These are phyloP conservation scores for Teratosphaeria pseudoeucalypti DNA, from an alignment of 2,329 filamentous ascomycete species.

Conservation along the genomic window DNA sequence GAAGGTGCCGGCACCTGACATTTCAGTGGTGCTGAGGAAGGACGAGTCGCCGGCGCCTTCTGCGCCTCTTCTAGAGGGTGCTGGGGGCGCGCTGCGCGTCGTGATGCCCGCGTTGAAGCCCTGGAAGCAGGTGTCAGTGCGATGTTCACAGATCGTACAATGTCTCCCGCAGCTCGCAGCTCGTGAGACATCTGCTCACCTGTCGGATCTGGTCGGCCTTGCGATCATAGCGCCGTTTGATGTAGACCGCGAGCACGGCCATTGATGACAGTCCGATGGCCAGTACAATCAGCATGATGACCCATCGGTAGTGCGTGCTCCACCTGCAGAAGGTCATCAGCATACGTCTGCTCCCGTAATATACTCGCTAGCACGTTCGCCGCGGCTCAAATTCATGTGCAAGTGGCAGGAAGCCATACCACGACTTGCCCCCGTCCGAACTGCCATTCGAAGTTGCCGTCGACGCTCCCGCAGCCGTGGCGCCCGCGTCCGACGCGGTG, in stretches of 20 bases:
- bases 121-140: neutral
- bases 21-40: neutral
- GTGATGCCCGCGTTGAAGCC: constrained; percentile 30
- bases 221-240: constrained; percentile 63
- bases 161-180: neutral
- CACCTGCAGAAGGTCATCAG: constrained; percentile 8
- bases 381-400: neutral
- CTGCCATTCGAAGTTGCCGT: neutral
- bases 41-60: neutral
- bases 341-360: neutral
- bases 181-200: neutral
- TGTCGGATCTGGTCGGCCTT: constrained; percentile 45
- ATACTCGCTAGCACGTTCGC: too few species aligned
- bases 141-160: too few species aligned
- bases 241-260: constrained; percentile 57
- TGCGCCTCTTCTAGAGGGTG: neutral
- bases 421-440: neutral
- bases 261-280: constrained; percentile 57
- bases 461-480: neutral
- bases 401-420: neutral
- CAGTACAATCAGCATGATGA: constrained; percentile 69
- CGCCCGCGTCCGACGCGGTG: constrained; percentile 14
- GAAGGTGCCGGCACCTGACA: neutral
- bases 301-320: constrained; percentile 48
- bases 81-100: constrained; percentile 15